Evolutionary conservation across 2,329 filamentous ascomycete species (phyloP).

Genomic region (Rhynchosporium graminicola): DNA sequence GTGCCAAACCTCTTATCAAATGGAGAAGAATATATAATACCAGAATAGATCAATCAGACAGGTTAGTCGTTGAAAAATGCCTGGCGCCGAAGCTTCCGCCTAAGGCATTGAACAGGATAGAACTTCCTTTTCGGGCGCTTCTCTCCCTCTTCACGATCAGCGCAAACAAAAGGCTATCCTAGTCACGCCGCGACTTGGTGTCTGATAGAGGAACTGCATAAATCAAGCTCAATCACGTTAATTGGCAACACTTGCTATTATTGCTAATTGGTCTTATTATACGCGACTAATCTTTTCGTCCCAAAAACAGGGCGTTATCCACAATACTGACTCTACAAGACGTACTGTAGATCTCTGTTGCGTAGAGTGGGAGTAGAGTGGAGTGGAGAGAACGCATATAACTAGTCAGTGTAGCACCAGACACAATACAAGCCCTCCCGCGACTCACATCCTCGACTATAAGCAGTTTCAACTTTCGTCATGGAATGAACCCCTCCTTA

Average conservation of each 20-base stretch:
- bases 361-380: slow-evolving; percentile 1
- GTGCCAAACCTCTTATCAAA: too few species aligned
- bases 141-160: background rate
- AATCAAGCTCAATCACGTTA: background rate
- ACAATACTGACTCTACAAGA: slow-evolving; percentile 6
- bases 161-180: slow-evolving; percentile 1
- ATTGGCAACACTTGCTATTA: slow-evolving; percentile 12
- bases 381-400: slow-evolving; percentile 14
- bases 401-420: slow-evolving; percentile 6
- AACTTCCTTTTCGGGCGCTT: background rate
- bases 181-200: slow-evolving; percentile 1
- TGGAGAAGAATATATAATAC: too few species aligned
- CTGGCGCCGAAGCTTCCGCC: background rate
- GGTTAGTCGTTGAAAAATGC: background rate
- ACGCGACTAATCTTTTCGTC: slow-evolving; percentile 2
- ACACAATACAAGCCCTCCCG: background rate
- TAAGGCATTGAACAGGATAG: slow-evolving; percentile 10
- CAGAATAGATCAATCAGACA: too few species aligned
- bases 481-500: background rate
- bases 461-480: background rate
- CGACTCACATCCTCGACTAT: too few species aligned
- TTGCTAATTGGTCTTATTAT: slow-evolving; percentile 17
- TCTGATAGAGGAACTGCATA: too few species aligned
- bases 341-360: slow-evolving; percentile 5
- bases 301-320: background rate